Conservation (phyloP, 1,139 yeast species). For the Yamadazyma sp. region DNA sequence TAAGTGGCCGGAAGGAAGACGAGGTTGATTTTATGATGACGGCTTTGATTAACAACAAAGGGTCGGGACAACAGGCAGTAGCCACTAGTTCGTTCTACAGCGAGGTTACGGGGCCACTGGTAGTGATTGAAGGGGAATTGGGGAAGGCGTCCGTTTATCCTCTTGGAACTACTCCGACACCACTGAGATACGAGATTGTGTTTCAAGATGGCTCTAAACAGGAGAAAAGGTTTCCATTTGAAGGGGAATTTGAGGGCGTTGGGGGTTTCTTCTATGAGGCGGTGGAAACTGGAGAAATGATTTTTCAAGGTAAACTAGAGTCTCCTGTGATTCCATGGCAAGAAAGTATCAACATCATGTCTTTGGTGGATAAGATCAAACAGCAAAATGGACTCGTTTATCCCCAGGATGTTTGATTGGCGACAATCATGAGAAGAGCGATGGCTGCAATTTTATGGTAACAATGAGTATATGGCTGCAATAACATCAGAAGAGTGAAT, state of each 20-base stretch:
- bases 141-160: slow-evolving; percentile 15
- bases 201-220: slow-evolving; percentile 20
- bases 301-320: slow-evolving; percentile 33
- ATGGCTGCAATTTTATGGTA: too few species aligned
- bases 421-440: too few species aligned
- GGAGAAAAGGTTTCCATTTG: slow-evolving; percentile 26
- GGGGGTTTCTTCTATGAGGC: slow-evolving; percentile 52
- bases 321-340: slow-evolving; percentile 35
- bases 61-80: slow-evolving; percentile 22
- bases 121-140: slow-evolving; percentile 22
- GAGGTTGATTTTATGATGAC: slow-evolving; percentile 25
- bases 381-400: slow-evolving; percentile 38
- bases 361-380: slow-evolving; percentile 42
- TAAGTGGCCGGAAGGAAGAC: slow-evolving; percentile 9
- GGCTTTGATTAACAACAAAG: slow-evolving; percentile 19
- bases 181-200: slow-evolving; percentile 21
- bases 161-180: slow-evolving; percentile 14
- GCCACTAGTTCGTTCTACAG: slow-evolving; percentile 21
- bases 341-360: slow-evolving; percentile 43
- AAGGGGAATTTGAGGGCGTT: slow-evolving; percentile 15
- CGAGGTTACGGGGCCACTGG: slow-evolving; percentile 17
- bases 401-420: slow-evolving; percentile 33
- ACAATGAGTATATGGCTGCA: neutral
- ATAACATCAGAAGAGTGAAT: too few species aligned
- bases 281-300: slow-evolving; percentile 44